Evolutionary conservation across 2,329 filamentous ascomycete species (phyloP), one percentile per base, ranked within the genome.

Genomic region (Colletotrichum sp.): DNA sequence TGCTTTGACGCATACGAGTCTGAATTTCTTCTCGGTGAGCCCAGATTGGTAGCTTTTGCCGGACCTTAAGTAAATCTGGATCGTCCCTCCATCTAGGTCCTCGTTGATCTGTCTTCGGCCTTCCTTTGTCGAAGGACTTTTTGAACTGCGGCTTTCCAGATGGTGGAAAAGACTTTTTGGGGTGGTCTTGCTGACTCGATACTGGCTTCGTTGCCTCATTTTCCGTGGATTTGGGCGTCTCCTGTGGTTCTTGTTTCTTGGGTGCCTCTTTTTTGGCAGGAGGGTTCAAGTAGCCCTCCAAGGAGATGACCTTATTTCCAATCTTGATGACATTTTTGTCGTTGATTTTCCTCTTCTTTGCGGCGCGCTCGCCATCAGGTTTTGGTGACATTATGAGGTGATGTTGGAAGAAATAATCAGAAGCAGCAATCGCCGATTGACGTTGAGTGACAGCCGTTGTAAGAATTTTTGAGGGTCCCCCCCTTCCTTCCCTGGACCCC

Each of bases 1-100:
- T 91, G 77, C 91, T 92, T 39, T 91, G 86, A 15, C n/a, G n/a
- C n/a, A n/a, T n/a, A n/a, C n/a, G n/a, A n/a, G n/a, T n/a, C n/a
- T n/a, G n/a, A n/a, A n/a, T n/a, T n/a, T n/a, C n/a, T n/a, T n/a
- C n/a, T n/a, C 91, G 91, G 78, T 96, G 91, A 6, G 90, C 86
- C 92, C 95, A 98, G 78, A 98, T 96, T 0, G 96, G 96, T 5
- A 98, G 89, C 16, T 91, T 88, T 81, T 94, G 91, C 27, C 95
- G 91, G 8, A 87, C 85, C 66, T 86, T 84, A 28, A 88, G 81
- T 9, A 86, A 78, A 2, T 77, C 78, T 3, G 81, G 78, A 52
- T 87, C 84, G 48, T 83, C 83, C 28, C 66, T 78, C 39, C 73
- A 77, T 13, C 66, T 68, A 72, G n/a, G 74, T 8, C 30, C 61